phyloP scores from a whole-genome alignment of 305 asterid genomes.

The Solanum hybrid region DNA sequence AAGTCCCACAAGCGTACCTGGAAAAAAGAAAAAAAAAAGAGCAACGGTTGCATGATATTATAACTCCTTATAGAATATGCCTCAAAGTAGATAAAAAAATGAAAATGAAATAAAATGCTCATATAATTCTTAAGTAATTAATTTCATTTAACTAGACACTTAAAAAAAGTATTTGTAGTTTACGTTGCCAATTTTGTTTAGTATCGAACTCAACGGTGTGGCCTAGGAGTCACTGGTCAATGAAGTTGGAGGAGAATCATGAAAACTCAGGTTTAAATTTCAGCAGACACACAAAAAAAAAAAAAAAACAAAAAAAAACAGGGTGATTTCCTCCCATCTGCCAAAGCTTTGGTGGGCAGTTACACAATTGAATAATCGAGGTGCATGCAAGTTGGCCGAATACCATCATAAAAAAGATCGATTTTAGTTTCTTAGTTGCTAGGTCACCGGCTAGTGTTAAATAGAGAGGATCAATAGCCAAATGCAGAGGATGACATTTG shows the following conservation, averaged over 20 bases:
- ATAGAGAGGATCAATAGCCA: neutral
- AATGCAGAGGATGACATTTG: neutral
- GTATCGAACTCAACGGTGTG: neutral
- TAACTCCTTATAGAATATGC: neutral
- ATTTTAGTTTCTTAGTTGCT: neutral
- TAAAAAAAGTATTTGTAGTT: neutral
- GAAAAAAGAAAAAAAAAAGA: neutral
- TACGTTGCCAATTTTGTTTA: neutral
- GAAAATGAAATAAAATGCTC: neutral
- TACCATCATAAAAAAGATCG: neutral
- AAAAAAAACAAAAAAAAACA: neutral
- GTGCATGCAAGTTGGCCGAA: neutral
- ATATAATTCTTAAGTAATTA: neutral
- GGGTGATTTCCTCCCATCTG: neutral
- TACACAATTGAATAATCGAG: neutral
- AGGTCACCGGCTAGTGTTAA: neutral
- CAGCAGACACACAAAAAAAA: neutral
- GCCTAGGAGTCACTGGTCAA: neutral
- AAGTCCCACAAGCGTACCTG: conserved; percentile 94
- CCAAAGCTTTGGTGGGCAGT: neutral
- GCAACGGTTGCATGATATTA: neutral
- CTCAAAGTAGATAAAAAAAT: neutral
- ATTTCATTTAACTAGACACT: neutral
- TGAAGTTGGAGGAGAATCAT: neutral
- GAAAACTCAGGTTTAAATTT: neutral